Percentiles rank a stretch among this genome's conserved stretches.
phyloP scores from a whole-genome alignment of 768 basidiomycete genomes.

The Termitomyces sp. region DNA sequence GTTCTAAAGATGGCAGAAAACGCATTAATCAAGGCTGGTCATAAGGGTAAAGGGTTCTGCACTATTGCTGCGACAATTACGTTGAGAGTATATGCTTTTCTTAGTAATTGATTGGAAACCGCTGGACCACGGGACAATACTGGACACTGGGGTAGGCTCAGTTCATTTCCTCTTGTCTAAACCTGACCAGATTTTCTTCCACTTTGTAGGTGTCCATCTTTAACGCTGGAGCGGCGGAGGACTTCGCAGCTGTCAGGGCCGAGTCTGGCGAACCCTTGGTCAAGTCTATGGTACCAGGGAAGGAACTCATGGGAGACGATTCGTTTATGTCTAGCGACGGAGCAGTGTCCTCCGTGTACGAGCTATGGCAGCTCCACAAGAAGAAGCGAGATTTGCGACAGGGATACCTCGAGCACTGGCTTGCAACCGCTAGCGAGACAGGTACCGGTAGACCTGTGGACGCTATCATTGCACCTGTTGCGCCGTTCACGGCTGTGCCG shows the following conservation, averaged over 20 bases:
- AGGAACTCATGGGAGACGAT: neutral
- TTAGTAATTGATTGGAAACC: slow-evolving; percentile 74
- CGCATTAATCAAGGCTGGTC: too few species aligned
- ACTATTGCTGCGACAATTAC: neutral
- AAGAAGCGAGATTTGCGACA: too few species aligned
- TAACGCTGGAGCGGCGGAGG: slow-evolving; percentile 40
- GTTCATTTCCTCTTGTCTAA: too few species aligned
- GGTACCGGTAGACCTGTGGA: too few species aligned
- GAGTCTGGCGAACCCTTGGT: slow-evolving; percentile 53
- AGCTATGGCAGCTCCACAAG: slow-evolving; percentile 67
- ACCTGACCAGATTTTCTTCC: neutral
- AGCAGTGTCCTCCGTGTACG: slow-evolving; percentile 33
- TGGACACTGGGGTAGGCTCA: slow-evolving; percentile 33
- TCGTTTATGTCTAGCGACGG: neutral
- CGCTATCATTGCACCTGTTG: slow-evolving; percentile 64
- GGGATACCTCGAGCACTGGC: too few species aligned
- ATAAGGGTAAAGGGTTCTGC: too few species aligned
- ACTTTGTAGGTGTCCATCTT: slow-evolving; percentile 36
- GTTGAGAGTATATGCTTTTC: neutral
- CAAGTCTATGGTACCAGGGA: slow-evolving; percentile 37
- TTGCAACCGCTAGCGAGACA: too few species aligned
- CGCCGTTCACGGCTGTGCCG: slow-evolving; percentile 58
- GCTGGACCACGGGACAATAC: slow-evolving; percentile 46
- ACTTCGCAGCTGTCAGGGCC: slow-evolving; percentile 35
- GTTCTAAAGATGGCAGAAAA: too few species aligned